These are phyloP conservation scores for Diaporthe vaccinii DNA, from an alignment of 2,329 filamentous ascomycete genomes.

Conservation along the genomic window DNA sequence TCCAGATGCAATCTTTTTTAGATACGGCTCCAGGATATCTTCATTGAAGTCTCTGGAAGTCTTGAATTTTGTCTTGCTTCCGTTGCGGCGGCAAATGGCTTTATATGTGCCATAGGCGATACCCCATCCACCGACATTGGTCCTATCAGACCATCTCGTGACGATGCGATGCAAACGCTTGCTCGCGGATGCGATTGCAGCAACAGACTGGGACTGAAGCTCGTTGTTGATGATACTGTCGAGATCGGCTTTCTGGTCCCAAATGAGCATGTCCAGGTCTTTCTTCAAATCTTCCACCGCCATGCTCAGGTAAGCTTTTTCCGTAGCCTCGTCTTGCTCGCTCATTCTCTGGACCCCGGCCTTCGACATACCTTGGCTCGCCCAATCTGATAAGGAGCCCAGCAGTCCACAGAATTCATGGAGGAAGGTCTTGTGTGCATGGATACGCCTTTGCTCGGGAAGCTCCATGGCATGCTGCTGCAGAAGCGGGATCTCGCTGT, in stretches of 20 bases:
- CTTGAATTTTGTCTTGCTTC: background rate
- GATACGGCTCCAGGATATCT: constrained; percentile 34
- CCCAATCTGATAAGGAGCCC: constrained; percentile 62
- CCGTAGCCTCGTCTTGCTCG: constrained; percentile 3
- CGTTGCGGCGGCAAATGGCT: constrained; percentile 16
- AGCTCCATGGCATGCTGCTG: constrained; percentile 70
- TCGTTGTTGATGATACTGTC: background rate
- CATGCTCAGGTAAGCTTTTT: background rate
- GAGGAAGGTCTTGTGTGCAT: constrained; percentile 63
- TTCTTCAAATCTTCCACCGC: background rate
- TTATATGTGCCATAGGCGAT: background rate
- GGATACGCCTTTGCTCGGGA: constrained; percentile 54
- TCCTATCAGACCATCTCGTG: background rate
- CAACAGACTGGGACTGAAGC: background rate
- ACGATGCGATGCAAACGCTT: background rate
- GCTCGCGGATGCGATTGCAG: background rate
- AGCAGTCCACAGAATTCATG: constrained; percentile 64
- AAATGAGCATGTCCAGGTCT: background rate
- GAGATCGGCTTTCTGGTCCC: background rate
- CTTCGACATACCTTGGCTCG: background rate
- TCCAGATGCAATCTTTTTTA: background rate
- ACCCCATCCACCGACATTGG: background rate
- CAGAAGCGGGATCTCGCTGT: constrained; percentile 72
- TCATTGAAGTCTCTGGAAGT: constrained; percentile 36
- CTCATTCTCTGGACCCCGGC: background rate